These are phyloP conservation scores for Artemisia argyi DNA, from an alignment of 129 eudicot genomes.

Conservation along the genomic window DNA sequence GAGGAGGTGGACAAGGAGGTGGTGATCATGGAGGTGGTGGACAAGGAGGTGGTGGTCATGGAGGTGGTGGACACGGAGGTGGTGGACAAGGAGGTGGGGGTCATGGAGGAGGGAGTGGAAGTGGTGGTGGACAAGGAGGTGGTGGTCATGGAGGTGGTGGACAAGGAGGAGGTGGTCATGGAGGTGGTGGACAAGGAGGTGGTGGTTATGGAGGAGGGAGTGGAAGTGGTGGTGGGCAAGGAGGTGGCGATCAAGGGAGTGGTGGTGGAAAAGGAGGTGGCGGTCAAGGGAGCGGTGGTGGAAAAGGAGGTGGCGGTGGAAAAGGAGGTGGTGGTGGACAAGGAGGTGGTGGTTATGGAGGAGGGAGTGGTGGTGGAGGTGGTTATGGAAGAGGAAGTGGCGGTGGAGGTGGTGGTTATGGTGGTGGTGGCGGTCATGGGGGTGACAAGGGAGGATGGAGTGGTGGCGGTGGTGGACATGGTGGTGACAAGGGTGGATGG, in stretches of 20 bases:
- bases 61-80: slow-evolving; percentile 20
- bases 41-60: slow-evolving; percentile 23
- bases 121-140: slow-evolving; percentile 30
- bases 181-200: not conserved
- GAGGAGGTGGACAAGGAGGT: slow-evolving; percentile 15
- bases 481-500: not conserved
- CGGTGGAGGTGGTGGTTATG: not conserved
- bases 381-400: slow-evolving; percentile 33
- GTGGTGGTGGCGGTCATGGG: not conserved
- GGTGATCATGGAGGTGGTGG: slow-evolving; percentile 8
- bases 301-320: slow-evolving; percentile 27
- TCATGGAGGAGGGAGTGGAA: slow-evolving; percentile 20
- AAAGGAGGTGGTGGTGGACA: slow-evolving; percentile 19
- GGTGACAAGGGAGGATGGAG: not conserved
- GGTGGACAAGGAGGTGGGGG: slow-evolving; percentile 18
- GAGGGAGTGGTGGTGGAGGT: slow-evolving; percentile 15
- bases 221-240: not conserved
- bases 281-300: slow-evolving; percentile 21
- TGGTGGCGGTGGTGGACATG: slow-evolving; percentile 7
- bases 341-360: slow-evolving; percentile 8
- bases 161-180: slow-evolving; percentile 5
- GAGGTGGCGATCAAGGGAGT: slow-evolving; percentile 23
- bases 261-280: slow-evolving; percentile 20
- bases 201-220: not conserved
- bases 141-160: slow-evolving; percentile 3